Base-by-base conservation (phyloP, 2,329 filamentous ascomycete species). In the Pseudogymnoascus sp. region DNA sequence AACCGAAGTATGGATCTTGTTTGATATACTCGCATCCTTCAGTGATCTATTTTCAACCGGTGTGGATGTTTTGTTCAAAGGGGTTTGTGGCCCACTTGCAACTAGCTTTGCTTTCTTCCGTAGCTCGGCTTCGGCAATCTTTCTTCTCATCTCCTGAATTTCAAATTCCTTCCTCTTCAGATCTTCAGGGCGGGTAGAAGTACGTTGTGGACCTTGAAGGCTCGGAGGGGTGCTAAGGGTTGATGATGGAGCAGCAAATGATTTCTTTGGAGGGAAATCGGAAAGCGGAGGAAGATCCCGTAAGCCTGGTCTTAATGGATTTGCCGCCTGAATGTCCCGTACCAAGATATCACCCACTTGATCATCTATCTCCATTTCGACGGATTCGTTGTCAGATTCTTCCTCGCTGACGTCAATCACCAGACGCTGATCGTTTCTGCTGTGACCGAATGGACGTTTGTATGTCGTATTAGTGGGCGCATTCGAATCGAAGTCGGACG, bases 391-490 rank as follows among this genome's bases (percentile, higher is more conserved):
- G 38, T 83, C 81, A 6, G 78, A 80, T 23, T 80, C 83, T 29
- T 72, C 85, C 29, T 96, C 93, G 71, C 91, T 96, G 40, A 96
- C 88, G 67, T 96, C 85, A 68, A 96, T 96, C 40, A 96, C 83
- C 61, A 96, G 83, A 2, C 82, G 82, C 60, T 86, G 80, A 23
- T 87, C 80, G 61, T 82, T 77, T 23, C 80, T 79, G 56, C 78
- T 79, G 50, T 87, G 83, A 11, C 83, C 83, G 69, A 88, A 87
- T 3, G 85, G 82, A 59, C 87, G 84, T 68, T 89, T 74, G 64
- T 67, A 69, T 7, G 68, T 64, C 2, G 62, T 37, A 29, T 62
- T 61, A 1, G 75, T 70, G 13, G 76, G 71, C 0, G 78, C 75
- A 19, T 79, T 77, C n/a, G 84, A 82, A 65, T 89, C 85, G 66